Base-by-base conservation (phyloP, 1,139 yeast genomes). In the Saccharomyces pastorianus region DNA sequence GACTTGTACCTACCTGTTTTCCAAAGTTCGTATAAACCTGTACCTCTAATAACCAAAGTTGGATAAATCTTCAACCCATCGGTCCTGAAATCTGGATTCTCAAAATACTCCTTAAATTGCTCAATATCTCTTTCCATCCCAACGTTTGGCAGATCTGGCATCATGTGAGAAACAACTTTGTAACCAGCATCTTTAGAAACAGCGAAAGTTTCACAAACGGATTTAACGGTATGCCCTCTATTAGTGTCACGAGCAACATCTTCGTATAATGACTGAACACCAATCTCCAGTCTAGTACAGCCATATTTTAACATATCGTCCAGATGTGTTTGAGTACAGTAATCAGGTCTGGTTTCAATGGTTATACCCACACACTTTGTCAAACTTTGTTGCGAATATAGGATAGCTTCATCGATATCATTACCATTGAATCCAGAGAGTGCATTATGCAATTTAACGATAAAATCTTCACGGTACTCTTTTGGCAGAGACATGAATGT, bases 341-440 rank as follows among this genome's bases (percentile, higher is more conserved):
- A 95, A 73, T 93, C 99, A 0, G 99, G 99, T 70, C 99, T 81
- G 0, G 99, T 93, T 72, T 93, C 99, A 64, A 93, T 93, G 20
- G 99, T 93, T 61, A 93, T 93, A 58, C 99, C 99, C 44, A 93
- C 99, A 78, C 99, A 93, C 69, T 95, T 95, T 6, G 98, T 93
- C 64, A 87, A 84, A 23, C 96, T 86, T 69, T 93, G 97, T 71
- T 93, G 99, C 1, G 96, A 89, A 68, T 85, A 88, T 59, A 77
- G 76, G 55, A 93, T 90, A 2, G 97, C 95, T 71, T 93, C 98
- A 70, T 90, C 96, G 13, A 93, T 77, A 69, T 90, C 83, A 17
- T 80, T 81, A 58, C 97, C 96, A 61, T 88, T 88, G 69, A 83
- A 90, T 31, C 99, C 99, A 13, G 96, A 88, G 55, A 93, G 76